Percentiles rank a stretch among this genome's conserved stretches.
phyloP scores from a whole-genome alignment of 2,329 filamentous ascomycete species.

The Claviceps fusiformis region DNA sequence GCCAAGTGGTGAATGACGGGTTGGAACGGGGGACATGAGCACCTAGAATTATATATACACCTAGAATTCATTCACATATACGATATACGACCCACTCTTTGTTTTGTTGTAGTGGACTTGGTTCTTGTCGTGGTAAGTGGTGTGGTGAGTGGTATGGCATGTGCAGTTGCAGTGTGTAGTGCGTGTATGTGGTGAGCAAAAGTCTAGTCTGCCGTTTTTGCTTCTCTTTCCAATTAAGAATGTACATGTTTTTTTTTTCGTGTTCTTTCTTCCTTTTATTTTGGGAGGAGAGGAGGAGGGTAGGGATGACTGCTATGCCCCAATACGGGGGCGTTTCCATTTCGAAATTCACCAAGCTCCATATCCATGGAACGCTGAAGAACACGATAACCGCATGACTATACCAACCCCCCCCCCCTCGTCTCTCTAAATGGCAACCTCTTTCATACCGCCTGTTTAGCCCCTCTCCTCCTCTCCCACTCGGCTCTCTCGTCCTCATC shows the following conservation, averaged over 20 bases:
- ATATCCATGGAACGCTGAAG: neutral
- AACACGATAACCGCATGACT: neutral
- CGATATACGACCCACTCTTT: neutral
- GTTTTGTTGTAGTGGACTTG: neutral
- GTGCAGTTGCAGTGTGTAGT: neutral
- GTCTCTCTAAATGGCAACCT: neutral
- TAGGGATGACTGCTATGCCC: too few relatives aligned
- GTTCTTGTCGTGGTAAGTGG: constrained; percentile 3
- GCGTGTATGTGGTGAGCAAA: neutral
- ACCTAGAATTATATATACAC: constrained; percentile 6
- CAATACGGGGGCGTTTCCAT: too few relatives aligned
- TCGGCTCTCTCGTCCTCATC: constrained; percentile 51
- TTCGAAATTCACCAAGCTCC: too few relatives aligned
- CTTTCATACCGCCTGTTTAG: constrained; percentile 18
- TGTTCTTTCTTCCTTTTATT: too few relatives aligned
- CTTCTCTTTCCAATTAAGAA: neutral
- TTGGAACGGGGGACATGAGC: neutral
- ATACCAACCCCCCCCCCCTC: neutral
- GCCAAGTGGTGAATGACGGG: neutral
- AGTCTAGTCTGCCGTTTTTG: neutral
- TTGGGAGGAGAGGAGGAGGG: too few relatives aligned
- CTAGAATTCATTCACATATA: constrained; percentile 3
- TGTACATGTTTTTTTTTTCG: too few relatives aligned
- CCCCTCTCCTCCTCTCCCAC: constrained; percentile 40
- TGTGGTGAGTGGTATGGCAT: constrained; percentile 1